These are phyloP conservation scores for Diaporthe amygdali DNA, from an alignment of 2,329 filamentous ascomycete species.

Conservation along the genomic window DNA sequence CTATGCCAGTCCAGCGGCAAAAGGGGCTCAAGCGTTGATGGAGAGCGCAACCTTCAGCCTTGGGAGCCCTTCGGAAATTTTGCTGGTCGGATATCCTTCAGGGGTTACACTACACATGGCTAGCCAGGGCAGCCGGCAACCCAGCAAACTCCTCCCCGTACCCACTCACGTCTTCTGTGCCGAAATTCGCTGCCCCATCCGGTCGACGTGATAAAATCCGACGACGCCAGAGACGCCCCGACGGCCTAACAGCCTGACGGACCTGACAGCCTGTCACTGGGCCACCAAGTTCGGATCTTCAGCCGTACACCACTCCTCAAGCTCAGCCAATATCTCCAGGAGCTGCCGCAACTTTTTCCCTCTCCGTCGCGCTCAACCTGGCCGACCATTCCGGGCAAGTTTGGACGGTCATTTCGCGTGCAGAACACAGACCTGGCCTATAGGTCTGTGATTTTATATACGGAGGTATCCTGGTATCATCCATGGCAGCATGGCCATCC, in stretches of 20 bases:
- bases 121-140: not conserved
- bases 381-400: not conserved
- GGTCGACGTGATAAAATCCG: conserved; percentile 7
- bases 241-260: too few species aligned
- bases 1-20: not conserved
- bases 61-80: conserved; percentile 20
- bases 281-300: not conserved
- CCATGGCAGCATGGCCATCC: conserved; percentile 1
- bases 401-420: not conserved
- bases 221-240: not conserved
- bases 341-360: not conserved
- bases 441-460: conserved; percentile 1
- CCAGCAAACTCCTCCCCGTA: conserved; percentile 17
- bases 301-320: too few species aligned
- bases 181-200: conserved; percentile 23
- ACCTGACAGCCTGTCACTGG: not conserved
- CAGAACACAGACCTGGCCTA: not conserved
- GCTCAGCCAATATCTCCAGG: not conserved
- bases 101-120: conserved; percentile 1
- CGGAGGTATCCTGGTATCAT: not conserved
- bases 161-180: conserved; percentile 17
- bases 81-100: conserved; percentile 13
- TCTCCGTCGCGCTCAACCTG: not conserved
- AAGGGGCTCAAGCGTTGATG: conserved; percentile 15
- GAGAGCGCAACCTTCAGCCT: conserved; percentile 24